Percentiles rank a stretch among this genome's conserved stretches.
Conservation (phyloP, 1,284 basidiomycete species). For the Ustilago cynodontis region DNA sequence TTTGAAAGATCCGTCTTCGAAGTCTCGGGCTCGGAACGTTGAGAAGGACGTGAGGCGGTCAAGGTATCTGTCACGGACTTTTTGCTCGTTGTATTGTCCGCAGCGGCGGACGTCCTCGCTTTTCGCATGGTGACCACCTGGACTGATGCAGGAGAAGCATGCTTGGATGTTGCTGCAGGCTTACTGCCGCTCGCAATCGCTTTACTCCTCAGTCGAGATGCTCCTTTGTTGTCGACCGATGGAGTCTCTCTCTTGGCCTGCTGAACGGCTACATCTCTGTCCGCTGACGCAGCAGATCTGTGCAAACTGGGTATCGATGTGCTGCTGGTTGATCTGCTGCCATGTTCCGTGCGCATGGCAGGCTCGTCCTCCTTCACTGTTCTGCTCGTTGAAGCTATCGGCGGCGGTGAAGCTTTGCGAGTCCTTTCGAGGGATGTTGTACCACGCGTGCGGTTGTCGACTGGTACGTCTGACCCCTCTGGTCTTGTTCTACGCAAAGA, state of each 20-base stretch:
- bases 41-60: background rate
- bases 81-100: background rate
- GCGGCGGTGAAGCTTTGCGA: background rate
- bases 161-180: background rate
- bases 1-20: background rate
- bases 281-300: background rate
- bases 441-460: background rate
- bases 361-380: background rate
- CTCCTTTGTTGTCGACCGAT: background rate
- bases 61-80: background rate
- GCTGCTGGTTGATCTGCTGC: background rate
- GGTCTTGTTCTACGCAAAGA: background rate
- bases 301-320: background rate
- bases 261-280: background rate
- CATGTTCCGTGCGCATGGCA: background rate
- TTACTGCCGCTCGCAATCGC: background rate
- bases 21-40: background rate
- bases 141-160: slow-evolving; percentile 9
- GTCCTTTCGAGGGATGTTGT: background rate
- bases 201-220: background rate
- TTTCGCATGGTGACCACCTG: slow-evolving; percentile 36
- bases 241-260: background rate
- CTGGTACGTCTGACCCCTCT: background rate
- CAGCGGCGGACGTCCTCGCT: slow-evolving; percentile 13
- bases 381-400: background rate